Evolutionary conservation across 1,139 yeast species (phyloP), one percentile per base, ranked within the genome.

Genomic region (Geotrichum europaeum): DNA sequence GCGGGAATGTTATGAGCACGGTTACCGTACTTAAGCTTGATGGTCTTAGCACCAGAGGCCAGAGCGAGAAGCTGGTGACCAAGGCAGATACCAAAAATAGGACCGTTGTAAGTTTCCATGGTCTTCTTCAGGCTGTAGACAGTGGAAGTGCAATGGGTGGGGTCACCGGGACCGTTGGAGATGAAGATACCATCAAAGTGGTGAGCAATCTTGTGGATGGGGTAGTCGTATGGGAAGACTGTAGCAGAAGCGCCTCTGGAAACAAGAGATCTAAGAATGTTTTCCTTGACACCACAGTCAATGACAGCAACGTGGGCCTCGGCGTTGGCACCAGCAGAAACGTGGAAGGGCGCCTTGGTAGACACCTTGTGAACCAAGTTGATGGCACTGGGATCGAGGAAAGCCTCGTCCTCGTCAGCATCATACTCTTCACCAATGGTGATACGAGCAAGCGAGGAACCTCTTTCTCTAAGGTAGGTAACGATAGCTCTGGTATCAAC

Each of bases 1-100:
- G 97, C 96, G 61, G 99, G 99, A 67, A 94, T 94, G 76, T 94
- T 94, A 77, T 94, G 99, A 30, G 97, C 99, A 78, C 99, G 87
- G 82, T 94, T 94, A 76, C 99, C 99, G 75, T 92, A 94, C 76
- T 90, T 92, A 81, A 94, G 81, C 78, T 94, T 94, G 72, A 88
- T 75, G 53, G 98, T 92, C 74, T 86, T 87, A 53, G 96, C 98
- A 60, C 98, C 99, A 28, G 91, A 83, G 4, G 99, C 98, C 66
- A 92, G 81, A 4, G 98, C 97, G 65, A 94, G 82, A 70, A 94
- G 82, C 78, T 94, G 99, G 77, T 94, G 99, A 54, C 99, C 99
- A 69, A 94, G 80, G 76, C 99, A 94, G 72, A 94, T 94, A 66
- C 99, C 99, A 73, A 94, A 92, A 66, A 94, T 89, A 62, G 99